Conservation (phyloP, 345 rosid genomes). For the Leavenworthia alabamica region DNA sequence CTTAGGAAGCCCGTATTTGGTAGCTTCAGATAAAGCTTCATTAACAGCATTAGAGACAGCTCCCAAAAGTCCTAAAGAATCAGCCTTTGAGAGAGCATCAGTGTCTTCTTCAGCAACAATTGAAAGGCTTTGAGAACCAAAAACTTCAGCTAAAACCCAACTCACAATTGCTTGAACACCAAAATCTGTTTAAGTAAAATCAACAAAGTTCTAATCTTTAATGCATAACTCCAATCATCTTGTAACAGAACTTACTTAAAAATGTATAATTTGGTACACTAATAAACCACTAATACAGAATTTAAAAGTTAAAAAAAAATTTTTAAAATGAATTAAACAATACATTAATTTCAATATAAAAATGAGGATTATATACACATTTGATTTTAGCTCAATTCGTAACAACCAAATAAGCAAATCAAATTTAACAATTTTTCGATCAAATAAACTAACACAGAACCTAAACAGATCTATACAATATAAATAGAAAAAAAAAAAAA, state of each 20-base stretch:
- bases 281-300: background rate
- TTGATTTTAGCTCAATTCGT: background rate
- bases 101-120: conserved; percentile 92
- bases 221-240: background rate
- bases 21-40: conserved; percentile 60
- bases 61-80: conserved; percentile 44
- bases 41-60: conserved; percentile 62
- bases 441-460: too few relatives aligned
- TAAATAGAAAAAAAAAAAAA: too few relatives aligned
- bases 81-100: conserved; percentile 51
- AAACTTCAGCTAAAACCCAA: conserved; percentile 66
- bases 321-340: background rate
- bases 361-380: background rate
- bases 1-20: conserved; percentile 54
- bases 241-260: background rate
- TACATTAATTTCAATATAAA: background rate
- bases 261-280: background rate
- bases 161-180: conserved; percentile 88
- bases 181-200: conserved; percentile 51
- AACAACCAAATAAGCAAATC: background rate
- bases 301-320: background rate
- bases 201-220: background rate
- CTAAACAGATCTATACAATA: too few relatives aligned
- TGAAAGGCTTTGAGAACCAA: conserved; percentile 47
- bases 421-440: too few relatives aligned